phyloP scores from a whole-genome alignment of 1,284 basidiomycete species.

The Cronartium quercuum region DNA sequence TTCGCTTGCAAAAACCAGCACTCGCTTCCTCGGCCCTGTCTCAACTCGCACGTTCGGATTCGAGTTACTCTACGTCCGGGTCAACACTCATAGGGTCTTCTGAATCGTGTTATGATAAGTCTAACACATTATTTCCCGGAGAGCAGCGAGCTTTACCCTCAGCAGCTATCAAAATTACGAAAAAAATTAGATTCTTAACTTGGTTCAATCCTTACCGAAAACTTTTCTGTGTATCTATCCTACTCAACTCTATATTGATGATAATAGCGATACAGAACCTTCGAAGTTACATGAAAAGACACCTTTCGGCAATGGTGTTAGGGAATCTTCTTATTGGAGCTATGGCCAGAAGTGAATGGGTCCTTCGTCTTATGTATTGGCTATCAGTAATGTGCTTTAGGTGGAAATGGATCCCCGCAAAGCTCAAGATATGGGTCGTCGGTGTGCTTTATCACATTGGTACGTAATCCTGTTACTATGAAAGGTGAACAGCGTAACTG shows the following conservation, averaged over 20 bases:
- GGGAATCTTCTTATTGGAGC: neutral
- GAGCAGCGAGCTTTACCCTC: no score
- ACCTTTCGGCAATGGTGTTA: slow-evolving; percentile 56
- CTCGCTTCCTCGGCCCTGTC: no score
- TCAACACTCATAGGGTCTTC: no score
- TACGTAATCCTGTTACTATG: neutral
- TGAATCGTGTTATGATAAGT: no score
- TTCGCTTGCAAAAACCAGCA: no score
- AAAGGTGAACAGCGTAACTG: no score
- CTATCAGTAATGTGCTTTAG: neutral
- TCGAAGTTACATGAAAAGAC: slow-evolving; percentile 59
- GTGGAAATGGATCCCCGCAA: neutral
- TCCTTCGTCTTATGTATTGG: neutral
- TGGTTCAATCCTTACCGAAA: slow-evolving; percentile 55
- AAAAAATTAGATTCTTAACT: neutral
- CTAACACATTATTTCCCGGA: no score
- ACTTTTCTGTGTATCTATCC: slow-evolving; percentile 59
- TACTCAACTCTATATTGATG: slow-evolving; percentile 60
- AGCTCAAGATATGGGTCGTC: neutral
- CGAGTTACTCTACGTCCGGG: no score
- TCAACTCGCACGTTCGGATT: no score
- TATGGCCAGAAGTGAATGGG: slow-evolving; percentile 1
- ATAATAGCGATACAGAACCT: slow-evolving; percentile 60
- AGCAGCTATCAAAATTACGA: neutral
- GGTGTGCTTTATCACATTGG: slow-evolving; percentile 10